A percentile compares a stretch with the other conserved stretches of the same genome.
Conservation (phyloP, 768 basidiomycete genomes). For the Exidia glandulosa region DNA sequence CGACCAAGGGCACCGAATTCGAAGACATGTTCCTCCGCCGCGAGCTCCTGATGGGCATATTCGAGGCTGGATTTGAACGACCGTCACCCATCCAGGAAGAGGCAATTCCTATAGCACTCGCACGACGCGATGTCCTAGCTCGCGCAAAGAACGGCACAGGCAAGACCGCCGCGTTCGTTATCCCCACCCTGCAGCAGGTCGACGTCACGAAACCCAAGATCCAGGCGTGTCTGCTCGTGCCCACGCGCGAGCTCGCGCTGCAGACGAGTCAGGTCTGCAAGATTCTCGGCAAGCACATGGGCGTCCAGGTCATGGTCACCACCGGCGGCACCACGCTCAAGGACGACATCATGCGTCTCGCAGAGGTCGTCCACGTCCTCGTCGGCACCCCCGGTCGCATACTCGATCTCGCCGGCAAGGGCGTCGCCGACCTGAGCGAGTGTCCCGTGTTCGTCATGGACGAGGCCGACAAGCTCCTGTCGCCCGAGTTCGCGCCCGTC, state of each 20-base stretch:
- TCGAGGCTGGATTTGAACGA: slow-evolving; percentile 93
- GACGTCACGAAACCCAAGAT: slow-evolving; percentile 78
- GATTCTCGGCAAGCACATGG: slow-evolving; percentile 91
- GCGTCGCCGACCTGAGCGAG: slow-evolving; percentile 84
- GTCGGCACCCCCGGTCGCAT: slow-evolving; percentile 97
- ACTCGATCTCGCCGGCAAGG: slow-evolving; percentile 87
- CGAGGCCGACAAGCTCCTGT: slow-evolving; percentile 96
- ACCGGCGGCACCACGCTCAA: slow-evolving; percentile 97
- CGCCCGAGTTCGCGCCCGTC: slow-evolving; percentile 94
- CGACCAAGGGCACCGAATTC: slow-evolving; percentile 88
- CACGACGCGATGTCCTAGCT: slow-evolving; percentile 87
- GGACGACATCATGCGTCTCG: slow-evolving; percentile 90
- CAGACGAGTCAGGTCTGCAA: slow-evolving; percentile 99
- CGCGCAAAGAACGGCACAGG: slow-evolving; percentile 96
- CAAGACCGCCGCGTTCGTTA: slow-evolving; percentile 98
- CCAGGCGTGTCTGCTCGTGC: slow-evolving; percentile 92
- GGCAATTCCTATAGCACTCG: slow-evolving; percentile 90
- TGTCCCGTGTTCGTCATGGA: slow-evolving; percentile 99
- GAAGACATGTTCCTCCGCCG: slow-evolving; percentile 88
- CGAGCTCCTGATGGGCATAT: slow-evolving; percentile 98
- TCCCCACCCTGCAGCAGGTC: slow-evolving; percentile 89
- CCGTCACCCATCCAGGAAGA: slow-evolving; percentile 99
- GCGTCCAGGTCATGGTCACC: slow-evolving; percentile 95
- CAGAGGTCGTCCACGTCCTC: slow-evolving; percentile 86
- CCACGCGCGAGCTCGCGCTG: slow-evolving; percentile 95